Evolutionary conservation across 2,329 filamentous ascomycete genomes (phyloP), one percentile per base, ranked within the genome.

Genomic region (Sporothrix curviconia): DNA sequence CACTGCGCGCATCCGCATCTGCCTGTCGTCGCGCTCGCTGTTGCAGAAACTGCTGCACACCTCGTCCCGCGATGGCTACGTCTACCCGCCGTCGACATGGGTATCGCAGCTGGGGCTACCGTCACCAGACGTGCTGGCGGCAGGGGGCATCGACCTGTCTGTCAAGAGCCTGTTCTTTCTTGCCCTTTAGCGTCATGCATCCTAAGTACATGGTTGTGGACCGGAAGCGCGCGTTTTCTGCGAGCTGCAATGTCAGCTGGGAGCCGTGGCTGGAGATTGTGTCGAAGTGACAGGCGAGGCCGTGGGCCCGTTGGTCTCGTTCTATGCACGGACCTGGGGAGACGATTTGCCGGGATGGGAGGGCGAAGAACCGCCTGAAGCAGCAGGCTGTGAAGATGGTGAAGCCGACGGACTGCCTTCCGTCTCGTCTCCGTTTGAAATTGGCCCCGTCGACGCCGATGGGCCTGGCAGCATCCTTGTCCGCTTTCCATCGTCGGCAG

Each of bases 241-340:
- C 89, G 0, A 90, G 86, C 64, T 92, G 88, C 70, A 95, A 95
- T 64, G 82, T 95, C 4, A 91, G 87, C 66, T 94, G 87, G 87
- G 90, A 94, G 69, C 72, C 82, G n/a, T 95, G 90, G 90, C 85
- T 92, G 25, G 90, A 95, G 68, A 87, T 0, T 89, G 85, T 57
- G 73, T 92, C 3, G 82, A 84, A 56, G 70, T 92, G 11, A 75
- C 76, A 7, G 89, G 88, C 0, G 74, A 77, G 0, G 75, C 86
- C 0, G 82, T 90, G 0, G 64, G 69, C 4, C 74, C 78, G n/a
- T 78, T 94, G 39, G 62, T 87, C 42, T 68, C 74, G 2, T 92
- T 92, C 66, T 90, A 89, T 70, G 67, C 74, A 8, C 68, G 72
- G 1, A 86, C 90, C n/a, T 94, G 90, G 90, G 78, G 74, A 9